Conservation (phyloP, 306 rosid genomes). For the Lupinus albus region DNA sequence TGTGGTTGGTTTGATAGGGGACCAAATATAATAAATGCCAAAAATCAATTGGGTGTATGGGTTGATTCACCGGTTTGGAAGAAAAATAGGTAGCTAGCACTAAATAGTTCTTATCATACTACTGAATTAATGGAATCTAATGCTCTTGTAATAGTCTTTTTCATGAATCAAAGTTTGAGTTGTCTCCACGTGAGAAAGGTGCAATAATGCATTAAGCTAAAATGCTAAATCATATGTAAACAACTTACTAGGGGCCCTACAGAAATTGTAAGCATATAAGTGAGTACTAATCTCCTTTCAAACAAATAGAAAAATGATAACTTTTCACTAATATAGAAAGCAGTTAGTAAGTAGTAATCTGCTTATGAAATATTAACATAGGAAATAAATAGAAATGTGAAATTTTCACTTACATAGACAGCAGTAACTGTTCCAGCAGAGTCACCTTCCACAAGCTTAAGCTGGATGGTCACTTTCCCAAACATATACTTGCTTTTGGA, state of each 20-base stretch:
- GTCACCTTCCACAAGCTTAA: conserved; percentile 89
- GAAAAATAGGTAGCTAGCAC: conserved; percentile 34
- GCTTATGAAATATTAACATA: background rate
- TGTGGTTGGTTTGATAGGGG: conserved; percentile 11
- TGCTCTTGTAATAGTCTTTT: background rate
- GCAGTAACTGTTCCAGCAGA: conserved; percentile 98
- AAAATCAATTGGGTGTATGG: conserved; percentile 27
- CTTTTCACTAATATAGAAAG: too few species aligned
- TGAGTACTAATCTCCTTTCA: background rate
- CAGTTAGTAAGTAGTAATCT: too few species aligned
- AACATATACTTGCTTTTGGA: conserved; percentile 84
- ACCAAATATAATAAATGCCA: conserved; percentile 43
- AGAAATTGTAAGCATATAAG: background rate
- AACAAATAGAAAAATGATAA: too few species aligned
- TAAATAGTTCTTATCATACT: conserved; percentile 20
- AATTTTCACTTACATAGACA: conserved; percentile 71
- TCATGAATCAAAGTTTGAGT: conserved; percentile 17
- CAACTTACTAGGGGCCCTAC: background rate
- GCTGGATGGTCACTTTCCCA: conserved; percentile 76
- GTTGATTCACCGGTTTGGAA: conserved; percentile 8
- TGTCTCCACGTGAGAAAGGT: conserved; percentile 36
- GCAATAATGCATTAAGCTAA: conserved; percentile 26
- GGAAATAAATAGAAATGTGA: background rate
- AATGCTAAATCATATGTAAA: background rate
- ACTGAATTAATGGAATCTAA: conserved; percentile 29